These are phyloP conservation scores for Gautieria morchelliformis DNA, from an alignment of 768 basidiomycete genomes.

Conservation along the genomic window DNA sequence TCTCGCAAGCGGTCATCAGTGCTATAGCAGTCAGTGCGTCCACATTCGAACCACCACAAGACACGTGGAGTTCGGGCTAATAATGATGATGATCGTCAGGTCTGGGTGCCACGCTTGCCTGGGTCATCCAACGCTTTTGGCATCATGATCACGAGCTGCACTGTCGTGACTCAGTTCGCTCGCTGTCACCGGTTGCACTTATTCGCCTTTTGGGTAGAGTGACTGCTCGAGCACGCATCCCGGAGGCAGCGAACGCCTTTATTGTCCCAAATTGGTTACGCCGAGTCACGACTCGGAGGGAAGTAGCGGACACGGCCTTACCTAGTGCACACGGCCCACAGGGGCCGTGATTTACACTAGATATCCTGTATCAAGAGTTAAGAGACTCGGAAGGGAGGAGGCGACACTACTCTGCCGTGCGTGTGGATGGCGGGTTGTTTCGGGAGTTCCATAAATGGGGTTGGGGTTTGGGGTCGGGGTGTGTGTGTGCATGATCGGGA, in stretches of 20 bases:
- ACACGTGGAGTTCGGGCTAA: background rate
- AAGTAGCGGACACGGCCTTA: too few species aligned
- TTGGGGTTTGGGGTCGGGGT: too few species aligned
- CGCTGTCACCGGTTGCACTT: background rate
- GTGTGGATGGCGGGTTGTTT: too few species aligned
- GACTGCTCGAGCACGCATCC: background rate
- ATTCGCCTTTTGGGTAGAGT: background rate
- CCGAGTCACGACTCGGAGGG: background rate
- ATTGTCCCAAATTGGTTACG: background rate
- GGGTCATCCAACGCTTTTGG: conserved; percentile 1
- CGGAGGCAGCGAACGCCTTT: background rate
- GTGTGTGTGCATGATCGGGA: too few species aligned
- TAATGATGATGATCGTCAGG: background rate
- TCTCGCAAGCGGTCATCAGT: background rate
- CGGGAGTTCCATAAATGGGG: too few species aligned
- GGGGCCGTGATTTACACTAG: too few species aligned
- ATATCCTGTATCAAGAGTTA: too few species aligned
- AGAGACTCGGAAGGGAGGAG: too few species aligned
- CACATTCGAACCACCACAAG: background rate
- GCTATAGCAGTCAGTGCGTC: background rate
- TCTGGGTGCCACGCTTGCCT: background rate
- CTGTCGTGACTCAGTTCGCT: background rate
- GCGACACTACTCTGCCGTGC: too few species aligned
- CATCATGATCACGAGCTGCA: background rate
- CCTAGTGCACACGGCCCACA: too few species aligned